These are phyloP conservation scores for Plasmodium sp. DNA, from an alignment of 169 alveolate genomes.

Conservation along the genomic window DNA sequence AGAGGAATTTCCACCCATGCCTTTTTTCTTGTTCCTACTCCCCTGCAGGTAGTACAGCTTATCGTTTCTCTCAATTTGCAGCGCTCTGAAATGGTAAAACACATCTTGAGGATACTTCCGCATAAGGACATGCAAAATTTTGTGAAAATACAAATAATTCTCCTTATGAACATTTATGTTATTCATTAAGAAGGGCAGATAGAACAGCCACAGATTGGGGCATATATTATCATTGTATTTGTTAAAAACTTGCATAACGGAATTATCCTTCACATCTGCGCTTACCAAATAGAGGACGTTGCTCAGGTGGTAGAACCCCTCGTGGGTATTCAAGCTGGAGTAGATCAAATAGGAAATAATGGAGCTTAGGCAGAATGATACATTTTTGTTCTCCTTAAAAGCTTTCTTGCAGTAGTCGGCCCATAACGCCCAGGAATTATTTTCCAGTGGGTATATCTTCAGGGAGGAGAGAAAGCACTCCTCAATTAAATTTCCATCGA, in stretches of 20 bases:
- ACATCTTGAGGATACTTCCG: slow-evolving; percentile 63
- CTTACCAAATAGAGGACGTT: slow-evolving; percentile 56
- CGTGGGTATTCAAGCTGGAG: slow-evolving; percentile 28
- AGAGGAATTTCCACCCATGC: not conserved
- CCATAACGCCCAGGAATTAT: slow-evolving; percentile 62
- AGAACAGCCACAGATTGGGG: slow-evolving; percentile 65
- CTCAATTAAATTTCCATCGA: slow-evolving; percentile 56
- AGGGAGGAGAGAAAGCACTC: slow-evolving; percentile 66
- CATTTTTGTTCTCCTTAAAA: slow-evolving; percentile 31
- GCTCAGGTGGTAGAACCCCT: slow-evolving; percentile 56
- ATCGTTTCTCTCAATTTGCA: slow-evolving; percentile 35
- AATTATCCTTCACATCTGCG: slow-evolving; percentile 26
- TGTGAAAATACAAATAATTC: slow-evolving; percentile 59
- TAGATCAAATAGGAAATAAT: slow-evolving; percentile 64
- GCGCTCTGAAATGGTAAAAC: slow-evolving; percentile 41
- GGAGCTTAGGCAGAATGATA: slow-evolving; percentile 41
- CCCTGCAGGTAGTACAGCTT: slow-evolving; percentile 9
- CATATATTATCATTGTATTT: slow-evolving; percentile 47
- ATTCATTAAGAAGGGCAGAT: slow-evolving; percentile 52
- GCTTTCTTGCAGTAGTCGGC: slow-evolving; percentile 55
- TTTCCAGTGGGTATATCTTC: slow-evolving; percentile 37
- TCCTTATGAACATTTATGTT: slow-evolving; percentile 20
- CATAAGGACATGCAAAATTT: slow-evolving; percentile 53
- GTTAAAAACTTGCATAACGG: slow-evolving; percentile 36
- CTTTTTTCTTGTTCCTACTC: slow-evolving; percentile 10